Conservation (phyloP, 805 yeast genomes). For the Myxozyma mucilagina region DNA sequence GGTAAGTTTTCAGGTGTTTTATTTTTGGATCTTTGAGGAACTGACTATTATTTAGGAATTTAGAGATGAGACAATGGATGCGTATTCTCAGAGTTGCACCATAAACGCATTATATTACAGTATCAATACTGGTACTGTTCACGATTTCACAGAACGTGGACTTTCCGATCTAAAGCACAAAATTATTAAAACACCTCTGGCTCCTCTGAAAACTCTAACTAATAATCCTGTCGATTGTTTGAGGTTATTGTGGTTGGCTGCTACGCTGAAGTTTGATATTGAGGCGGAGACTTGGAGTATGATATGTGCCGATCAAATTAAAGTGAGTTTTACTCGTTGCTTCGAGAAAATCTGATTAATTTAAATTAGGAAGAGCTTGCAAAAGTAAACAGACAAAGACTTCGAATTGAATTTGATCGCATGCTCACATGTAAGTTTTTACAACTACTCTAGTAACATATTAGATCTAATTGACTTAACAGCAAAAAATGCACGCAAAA, state of each 20-base stretch:
- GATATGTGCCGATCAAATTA: background rate
- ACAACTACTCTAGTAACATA: background rate
- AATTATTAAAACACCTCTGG: background rate
- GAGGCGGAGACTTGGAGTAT: background rate
- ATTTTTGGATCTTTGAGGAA: no score
- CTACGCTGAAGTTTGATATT: background rate
- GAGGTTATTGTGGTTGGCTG: background rate
- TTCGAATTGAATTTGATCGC: background rate
- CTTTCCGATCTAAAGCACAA: background rate
- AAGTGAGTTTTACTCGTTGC: background rate
- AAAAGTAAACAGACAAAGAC: background rate
- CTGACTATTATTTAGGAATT: no score
- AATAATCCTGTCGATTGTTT: background rate
- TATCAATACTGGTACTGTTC: no score
- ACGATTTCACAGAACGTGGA: no score
- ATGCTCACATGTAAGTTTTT: background rate
- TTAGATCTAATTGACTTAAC: background rate
- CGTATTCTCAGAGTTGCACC: no score
- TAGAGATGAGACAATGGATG: no score
- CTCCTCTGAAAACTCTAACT: background rate
- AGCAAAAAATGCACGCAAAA: background rate
- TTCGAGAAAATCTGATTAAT: background rate
- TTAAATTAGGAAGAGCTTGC: background rate
- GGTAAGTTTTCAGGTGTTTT: no score
- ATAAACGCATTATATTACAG: no score